Percentiles rank a stretch among this genome's conserved stretches.
These are phyloP conservation scores for Vaccinium myrtillus DNA, from an alignment of 148 eudicot genomes.

Conservation along the genomic window DNA sequence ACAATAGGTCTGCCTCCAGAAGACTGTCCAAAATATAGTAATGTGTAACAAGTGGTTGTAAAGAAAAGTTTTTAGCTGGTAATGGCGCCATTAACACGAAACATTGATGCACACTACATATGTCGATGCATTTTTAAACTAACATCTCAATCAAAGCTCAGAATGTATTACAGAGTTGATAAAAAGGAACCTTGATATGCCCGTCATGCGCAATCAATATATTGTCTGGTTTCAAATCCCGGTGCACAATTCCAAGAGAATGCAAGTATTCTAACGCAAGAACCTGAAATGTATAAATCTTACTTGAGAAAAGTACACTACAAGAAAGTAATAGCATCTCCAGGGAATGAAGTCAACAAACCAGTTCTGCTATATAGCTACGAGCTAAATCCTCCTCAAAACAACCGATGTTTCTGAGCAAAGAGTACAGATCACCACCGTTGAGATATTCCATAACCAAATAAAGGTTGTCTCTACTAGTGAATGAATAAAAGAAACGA, in stretches of 20 bases:
- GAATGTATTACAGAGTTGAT: background rate
- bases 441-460: conserved; percentile 73
- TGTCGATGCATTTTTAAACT: background rate
- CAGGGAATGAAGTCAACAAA: conserved; percentile 17
- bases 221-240: conserved; percentile 76
- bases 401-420: conserved; percentile 62
- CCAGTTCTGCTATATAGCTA: conserved; percentile 62
- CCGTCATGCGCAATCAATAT: conserved; percentile 69
- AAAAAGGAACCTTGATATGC: conserved; percentile 55
- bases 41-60: background rate
- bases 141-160: background rate
- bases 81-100: background rate
- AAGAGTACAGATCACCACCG: conserved; percentile 67
- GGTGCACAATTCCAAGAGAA: conserved; percentile 64
- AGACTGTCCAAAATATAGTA: background rate
- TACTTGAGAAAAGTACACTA: conserved; percentile 12
- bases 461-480: conserved; percentile 60
- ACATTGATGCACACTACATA: background rate
- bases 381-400: conserved; percentile 62
- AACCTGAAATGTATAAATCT: conserved; percentile 38
- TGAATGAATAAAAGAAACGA: conserved; percentile 68
- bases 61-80: background rate
- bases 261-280: conserved; percentile 74
- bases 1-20: background rate
- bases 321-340: conserved; percentile 4